Conservation (phyloP, 2,329 filamentous ascomycete species). For the Chrysosphaeria jannelii region DNA sequence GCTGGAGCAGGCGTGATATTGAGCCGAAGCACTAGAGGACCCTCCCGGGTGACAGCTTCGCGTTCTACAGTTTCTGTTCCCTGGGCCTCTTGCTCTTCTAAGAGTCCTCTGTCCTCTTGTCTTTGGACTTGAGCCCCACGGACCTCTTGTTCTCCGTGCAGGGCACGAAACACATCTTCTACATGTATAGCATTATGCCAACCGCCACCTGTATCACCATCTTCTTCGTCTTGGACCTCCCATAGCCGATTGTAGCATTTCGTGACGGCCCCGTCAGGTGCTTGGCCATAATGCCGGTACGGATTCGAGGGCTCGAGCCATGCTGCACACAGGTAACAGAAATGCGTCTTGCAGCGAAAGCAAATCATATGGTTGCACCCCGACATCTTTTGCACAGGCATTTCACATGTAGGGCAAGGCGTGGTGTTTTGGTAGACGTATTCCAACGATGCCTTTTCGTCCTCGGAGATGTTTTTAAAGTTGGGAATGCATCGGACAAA, state of each 20-base stretch:
- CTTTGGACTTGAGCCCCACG: too few species aligned
- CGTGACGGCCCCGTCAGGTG: conserved; percentile 18
- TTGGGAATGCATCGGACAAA: conserved; percentile 38
- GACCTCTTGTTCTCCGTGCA: too few species aligned
- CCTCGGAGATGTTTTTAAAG: conserved; percentile 19
- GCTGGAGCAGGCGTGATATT: too few species aligned
- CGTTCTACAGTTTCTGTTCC: too few species aligned
- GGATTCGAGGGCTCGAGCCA: conserved; percentile 62
- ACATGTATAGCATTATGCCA: too few species aligned
- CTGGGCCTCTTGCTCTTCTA: too few species aligned
- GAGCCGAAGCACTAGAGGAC: too few species aligned
- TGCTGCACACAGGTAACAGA: conserved; percentile 79
- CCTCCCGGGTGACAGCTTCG: too few species aligned
- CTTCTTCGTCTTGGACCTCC: conserved; percentile 66
- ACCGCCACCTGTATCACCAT: too few species aligned
- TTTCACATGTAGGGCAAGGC: conserved; percentile 63
- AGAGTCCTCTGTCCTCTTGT: too few species aligned
- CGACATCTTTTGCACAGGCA: conserved; percentile 64
- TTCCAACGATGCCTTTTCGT: conserved; percentile 63
- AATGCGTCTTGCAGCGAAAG: conserved; percentile 67
- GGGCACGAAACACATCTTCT: too few species aligned
- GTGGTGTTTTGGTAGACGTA: conserved; percentile 62
- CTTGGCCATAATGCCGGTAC: conserved; percentile 63
- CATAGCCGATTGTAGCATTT: conserved; percentile 64
- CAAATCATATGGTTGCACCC: conserved; percentile 97